Evolutionary conservation across 331 rosid genomes (phyloP), one percentile per base, ranked within the genome.

Genomic region (Prunus yedoensis): DNA sequence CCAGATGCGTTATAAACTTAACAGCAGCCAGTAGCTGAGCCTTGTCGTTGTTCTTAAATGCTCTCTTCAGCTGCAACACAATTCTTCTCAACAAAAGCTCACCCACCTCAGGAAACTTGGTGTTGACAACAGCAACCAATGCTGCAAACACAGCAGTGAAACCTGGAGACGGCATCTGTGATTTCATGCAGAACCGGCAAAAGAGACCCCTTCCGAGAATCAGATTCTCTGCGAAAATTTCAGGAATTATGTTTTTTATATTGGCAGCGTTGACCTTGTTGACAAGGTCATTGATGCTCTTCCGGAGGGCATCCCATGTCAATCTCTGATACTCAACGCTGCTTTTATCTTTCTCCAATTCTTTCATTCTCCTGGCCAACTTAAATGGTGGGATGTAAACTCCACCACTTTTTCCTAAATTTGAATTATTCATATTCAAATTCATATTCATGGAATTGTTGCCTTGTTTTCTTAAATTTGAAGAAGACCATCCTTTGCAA

Each of bases 11-110:
- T 17, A 94, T 56, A 80, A 94, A 94, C 63, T 92, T 94, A 20
- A 92, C 97, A 13, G 97, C 96, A 73, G 99, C 99, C n/a, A 94
- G 91, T 67, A 94, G 82, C 86, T 92, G 96, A 56, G 92, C 97
- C 99, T 94, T 94, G 93, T 94, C 97, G 57, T 94, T 94, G 52
- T 97, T 88, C 78, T 89, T 94, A 61, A 87, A 94, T 53, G 99
- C 96, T 86, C 96, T 89, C 82, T 94, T 94, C 13, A 94, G 93
- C 84, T 92, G 96, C 85, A 92, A 86, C 53, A 94, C 90, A 74
- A 94, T 90, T 83, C 99, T 94, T 85, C 90, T 90, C 68, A 94
- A 82, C 60, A 94, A 69, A 59, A 94, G 99, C 35, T 92, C 93
- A 0, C 99, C 99, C 38, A 94, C 93, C 81, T 90, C 92, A 5